These are phyloP conservation scores for Plasmodium adleri DNA, from an alignment of 169 alveolate genomes.

Conservation along the genomic window DNA sequence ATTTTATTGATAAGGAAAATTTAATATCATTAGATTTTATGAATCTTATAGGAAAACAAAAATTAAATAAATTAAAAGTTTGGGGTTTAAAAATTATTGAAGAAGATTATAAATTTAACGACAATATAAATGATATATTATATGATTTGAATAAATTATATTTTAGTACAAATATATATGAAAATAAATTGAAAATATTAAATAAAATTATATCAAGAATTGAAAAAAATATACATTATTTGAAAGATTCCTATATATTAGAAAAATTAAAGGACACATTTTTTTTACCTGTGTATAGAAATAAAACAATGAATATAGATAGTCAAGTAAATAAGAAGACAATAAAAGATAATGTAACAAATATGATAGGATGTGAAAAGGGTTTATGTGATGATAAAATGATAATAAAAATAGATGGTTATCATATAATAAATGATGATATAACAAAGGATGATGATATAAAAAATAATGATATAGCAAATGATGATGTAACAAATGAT, in stretches of 20 bases:
- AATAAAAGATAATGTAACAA: background rate
- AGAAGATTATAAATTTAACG: constrained; percentile 53
- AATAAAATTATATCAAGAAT: constrained; percentile 40
- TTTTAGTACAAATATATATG: constrained; percentile 15
- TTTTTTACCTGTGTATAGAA: constrained; percentile 38
- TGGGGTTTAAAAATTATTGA: constrained; percentile 27
- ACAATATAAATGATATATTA: constrained; percentile 60
- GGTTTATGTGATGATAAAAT: too few relatives aligned
- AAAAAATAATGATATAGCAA: too few relatives aligned
- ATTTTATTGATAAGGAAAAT: constrained; percentile 31
- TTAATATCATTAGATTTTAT: constrained; percentile 25
- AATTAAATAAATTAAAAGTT: constrained; percentile 18
- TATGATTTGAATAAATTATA: constrained; percentile 49
- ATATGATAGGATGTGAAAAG: background rate
- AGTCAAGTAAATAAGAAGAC: background rate
- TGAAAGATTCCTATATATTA: constrained; percentile 32
- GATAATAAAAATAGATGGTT: too few relatives aligned
- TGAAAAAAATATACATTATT: constrained; percentile 49
- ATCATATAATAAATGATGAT: too few relatives aligned
- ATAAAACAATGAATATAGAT: constrained; percentile 6
- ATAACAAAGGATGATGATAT: too few relatives aligned
- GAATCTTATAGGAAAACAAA: constrained; percentile 7
- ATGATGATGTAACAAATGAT: too few relatives aligned
- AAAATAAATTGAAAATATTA: constrained; percentile 41
- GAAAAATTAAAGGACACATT: constrained; percentile 35